Base-by-base conservation (phyloP, 2,329 filamentous ascomycete genomes). In the Clonostachys chloroleuca region DNA sequence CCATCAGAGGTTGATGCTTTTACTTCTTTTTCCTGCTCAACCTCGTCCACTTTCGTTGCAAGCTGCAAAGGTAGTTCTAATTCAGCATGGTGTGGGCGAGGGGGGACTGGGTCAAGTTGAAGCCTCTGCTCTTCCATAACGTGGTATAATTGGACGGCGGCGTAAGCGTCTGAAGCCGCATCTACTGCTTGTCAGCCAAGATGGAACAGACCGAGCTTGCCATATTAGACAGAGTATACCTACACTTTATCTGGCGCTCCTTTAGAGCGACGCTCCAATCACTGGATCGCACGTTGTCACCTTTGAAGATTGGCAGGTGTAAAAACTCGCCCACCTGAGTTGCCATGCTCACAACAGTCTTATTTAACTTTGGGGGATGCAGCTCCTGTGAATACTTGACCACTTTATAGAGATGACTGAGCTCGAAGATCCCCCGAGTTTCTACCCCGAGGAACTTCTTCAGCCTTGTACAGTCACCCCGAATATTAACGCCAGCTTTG, bases 131-230 rank as follows among this genome's bases (percentile, higher is more conserved):
- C 68, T 48, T 96, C 85, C 41, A 96, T 70, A 1, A 78, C 75
- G 50, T 89, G 73, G 58, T 82, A 95, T 2, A 96, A 70, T 47
- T 89, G 85, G 12, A 87, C 66, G 40, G 84, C 81, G 49, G 87
- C 90, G 60, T 96, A 96, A 0, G 89, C 86, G 62, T 95, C 90
- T 1, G 88, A 84, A 12, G 89, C 90, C 10, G 89, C 83, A 64
- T 92, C 84, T 88, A 33, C 2, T 17, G 30, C 20, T 17, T n/a
- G 36, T 47, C 18, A 47, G 45, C 36, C n/a, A 44, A 17, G 35
- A 8, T 34, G 17, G 17, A 33, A 13, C 8, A 18, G n/a, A 16
- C 12, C 17, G 14, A n/a, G 12, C 16, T 6, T 16, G 13, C 36
- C 12, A 18, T n/a, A 12, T 33, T 14, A 17, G 30, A 13, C 10